phyloP scores from a whole-genome alignment of 1,284 basidiomycete genomes.

The Erythrobasidium hasegawianum region DNA sequence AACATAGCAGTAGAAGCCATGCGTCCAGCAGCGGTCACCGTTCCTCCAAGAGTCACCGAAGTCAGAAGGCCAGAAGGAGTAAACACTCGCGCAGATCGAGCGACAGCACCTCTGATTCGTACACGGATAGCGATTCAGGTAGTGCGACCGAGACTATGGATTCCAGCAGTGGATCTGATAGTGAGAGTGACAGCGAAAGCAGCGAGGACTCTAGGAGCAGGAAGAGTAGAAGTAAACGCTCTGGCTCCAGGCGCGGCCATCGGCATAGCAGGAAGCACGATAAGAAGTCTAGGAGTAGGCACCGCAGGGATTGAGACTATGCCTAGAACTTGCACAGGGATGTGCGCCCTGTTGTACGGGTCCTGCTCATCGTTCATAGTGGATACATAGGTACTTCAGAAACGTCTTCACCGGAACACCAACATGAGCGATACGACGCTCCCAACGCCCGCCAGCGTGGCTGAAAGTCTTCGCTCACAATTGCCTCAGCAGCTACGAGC shows the following conservation, averaged over 20 bases:
- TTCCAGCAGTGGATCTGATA: background rate
- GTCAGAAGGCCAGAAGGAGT: background rate
- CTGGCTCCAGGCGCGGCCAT: too few species aligned
- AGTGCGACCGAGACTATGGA: background rate
- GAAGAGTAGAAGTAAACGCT: background rate
- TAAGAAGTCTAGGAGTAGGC: too few species aligned
- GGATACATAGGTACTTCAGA: too few species aligned
- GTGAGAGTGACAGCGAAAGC: background rate
- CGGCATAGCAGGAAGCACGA: too few species aligned
- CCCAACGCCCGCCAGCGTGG: conserved; percentile 8
- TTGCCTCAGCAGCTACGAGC: conserved; percentile 15
- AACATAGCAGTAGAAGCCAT: background rate
- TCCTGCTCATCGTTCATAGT: background rate
- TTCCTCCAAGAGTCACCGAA: background rate
- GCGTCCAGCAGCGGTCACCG: background rate
- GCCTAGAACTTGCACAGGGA: too few species aligned
- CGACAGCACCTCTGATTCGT: conserved; percentile 1
- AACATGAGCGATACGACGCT: background rate
- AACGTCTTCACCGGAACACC: too few species aligned
- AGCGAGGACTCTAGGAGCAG: background rate
- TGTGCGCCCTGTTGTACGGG: too few species aligned
- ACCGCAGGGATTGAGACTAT: too few species aligned
- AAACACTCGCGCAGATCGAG: background rate
- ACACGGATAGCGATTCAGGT: background rate
- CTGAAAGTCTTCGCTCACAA: background rate